Base-by-base conservation (phyloP, 2,329 filamentous ascomycete species). In the Ceratocystis cubensis region DNA sequence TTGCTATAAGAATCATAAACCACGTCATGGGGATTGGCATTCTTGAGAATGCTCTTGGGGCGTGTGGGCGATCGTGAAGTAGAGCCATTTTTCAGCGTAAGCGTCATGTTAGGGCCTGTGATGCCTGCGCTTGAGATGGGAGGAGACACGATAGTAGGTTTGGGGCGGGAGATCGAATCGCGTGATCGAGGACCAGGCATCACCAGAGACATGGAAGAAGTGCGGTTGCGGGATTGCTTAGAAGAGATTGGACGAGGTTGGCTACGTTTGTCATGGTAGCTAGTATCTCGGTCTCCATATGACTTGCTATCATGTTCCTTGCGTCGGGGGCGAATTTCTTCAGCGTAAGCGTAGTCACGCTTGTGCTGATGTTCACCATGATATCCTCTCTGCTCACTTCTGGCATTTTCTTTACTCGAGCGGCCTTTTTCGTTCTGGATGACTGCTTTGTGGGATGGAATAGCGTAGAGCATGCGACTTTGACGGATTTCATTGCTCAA, bases 21-120 rank as follows among this genome's bases (percentile, higher is more conserved):
- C 4, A 85, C 81, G 59, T 81, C 81, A 68, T 84, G 81, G 61
- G 80, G 79, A 68, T 83, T 82, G 70, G 78, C 80, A 71, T 85
- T 85, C 75, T 85, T 85, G 20, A 85, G 75, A n/a, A 85, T 85
- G 4, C 82, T 79, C 70, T 84, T 84, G 1, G 82, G 83, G 3
- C 66, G 44, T 10, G 66, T 65, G 61, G 66, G 66, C 25, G 61
- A 63, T 15, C 61, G 61, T 1, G 66, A 61, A 2, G 41, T 13
- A 30, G 66, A 46, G 7, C 25, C 30, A 30, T 33, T 57, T 17
- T 17, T 33, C 56, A 59, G 8, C 15, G n/a, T 25, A 5, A 56
- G 46, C 22, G 48, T 22, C 46, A 63, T 46, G 22, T 48, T 56
- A 33, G 61, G 57, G 10, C 22, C 6, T 15, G 61, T 44, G 20